phyloP scores from a whole-genome alignment of 2,329 filamentous ascomycete species.

The Fusarium torreyae region DNA sequence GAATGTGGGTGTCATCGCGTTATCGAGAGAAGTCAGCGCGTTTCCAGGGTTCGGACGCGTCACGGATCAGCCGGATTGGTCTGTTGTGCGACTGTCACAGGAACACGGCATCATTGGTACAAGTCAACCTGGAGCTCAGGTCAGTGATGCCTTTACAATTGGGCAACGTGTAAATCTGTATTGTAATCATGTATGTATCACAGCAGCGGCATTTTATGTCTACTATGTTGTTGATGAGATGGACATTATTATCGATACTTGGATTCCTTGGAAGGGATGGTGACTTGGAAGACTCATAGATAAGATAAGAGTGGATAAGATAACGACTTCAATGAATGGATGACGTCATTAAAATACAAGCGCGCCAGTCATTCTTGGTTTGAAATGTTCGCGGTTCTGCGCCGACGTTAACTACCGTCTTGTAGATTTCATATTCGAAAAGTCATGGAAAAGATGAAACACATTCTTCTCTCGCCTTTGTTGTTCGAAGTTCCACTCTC shows the following conservation, averaged over 20 bases:
- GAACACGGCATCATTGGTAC: constrained; percentile 55
- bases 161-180: constrained; percentile 52
- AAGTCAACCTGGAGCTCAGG: constrained; percentile 31
- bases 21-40: constrained; percentile 53
- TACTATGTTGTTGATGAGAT: constrained; percentile 55
- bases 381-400: too few species aligned
- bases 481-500: too few species aligned
- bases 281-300: background rate
- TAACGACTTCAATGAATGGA: too few species aligned
- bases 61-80: constrained; percentile 50
- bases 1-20: constrained; percentile 53
- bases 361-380: too few species aligned
- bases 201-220: constrained; percentile 53
- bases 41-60: constrained; percentile 50
- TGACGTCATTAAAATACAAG: too few species aligned
- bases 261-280: constrained; percentile 56
- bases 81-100: constrained; percentile 53
- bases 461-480: too few species aligned
- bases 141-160: constrained; percentile 50
- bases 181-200: constrained; percentile 55
- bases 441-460: too few species aligned
- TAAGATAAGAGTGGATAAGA: too few species aligned
- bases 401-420: fast-evolving
- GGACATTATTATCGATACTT: constrained; percentile 51
- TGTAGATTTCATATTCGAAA: too few species aligned